Conservation (phyloP, 257 asterid genomes). For the Fraxinus cuspidata region DNA sequence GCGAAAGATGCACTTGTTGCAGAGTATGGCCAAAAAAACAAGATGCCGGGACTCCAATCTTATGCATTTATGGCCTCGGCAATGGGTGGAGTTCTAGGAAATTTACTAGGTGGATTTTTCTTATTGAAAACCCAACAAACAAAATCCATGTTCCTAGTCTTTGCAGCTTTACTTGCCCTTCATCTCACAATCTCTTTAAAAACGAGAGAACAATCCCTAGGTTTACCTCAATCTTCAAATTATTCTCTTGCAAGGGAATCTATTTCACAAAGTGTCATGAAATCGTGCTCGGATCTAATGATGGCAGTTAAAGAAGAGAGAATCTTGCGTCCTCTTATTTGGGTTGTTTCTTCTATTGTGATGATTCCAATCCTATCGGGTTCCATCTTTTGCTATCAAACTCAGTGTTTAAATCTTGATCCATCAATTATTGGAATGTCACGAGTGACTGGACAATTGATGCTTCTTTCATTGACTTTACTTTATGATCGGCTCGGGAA, state of each 20-base stretch:
- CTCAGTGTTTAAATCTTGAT: slow-evolving; percentile 66
- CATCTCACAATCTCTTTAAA: slow-evolving; percentile 58
- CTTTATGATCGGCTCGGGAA: slow-evolving; percentile 62
- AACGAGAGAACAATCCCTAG: slow-evolving; percentile 67
- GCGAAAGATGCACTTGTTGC: slow-evolving; percentile 84
- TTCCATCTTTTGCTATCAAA: slow-evolving; percentile 84
- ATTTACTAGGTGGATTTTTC: slow-evolving; percentile 75
- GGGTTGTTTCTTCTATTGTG: slow-evolving; percentile 63
- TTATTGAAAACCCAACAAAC: slow-evolving; percentile 55
- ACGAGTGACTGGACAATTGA: slow-evolving; percentile 74
- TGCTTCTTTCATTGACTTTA: slow-evolving; percentile 60
- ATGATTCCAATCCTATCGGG: slow-evolving; percentile 70
- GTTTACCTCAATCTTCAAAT: slow-evolving; percentile 43
- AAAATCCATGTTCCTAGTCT: slow-evolving; percentile 68
- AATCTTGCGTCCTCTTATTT: slow-evolving; percentile 59
- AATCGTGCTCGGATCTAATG: slow-evolving; percentile 59
- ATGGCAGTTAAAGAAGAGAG: slow-evolving; percentile 50
- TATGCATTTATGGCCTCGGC: slow-evolving; percentile 85
- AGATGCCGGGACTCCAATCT: slow-evolving; percentile 68
- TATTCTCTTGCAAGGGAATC: slow-evolving; percentile 32
- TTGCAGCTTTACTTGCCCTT: slow-evolving; percentile 55
- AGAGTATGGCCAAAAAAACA: slow-evolving; percentile 69
- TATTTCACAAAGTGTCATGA: slow-evolving; percentile 41
- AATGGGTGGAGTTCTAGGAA: slow-evolving; percentile 75
- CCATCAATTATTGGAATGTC: slow-evolving; percentile 81